Base-by-base conservation (phyloP, 257 asterid genomes). In the Capsicum chinense region DNA sequence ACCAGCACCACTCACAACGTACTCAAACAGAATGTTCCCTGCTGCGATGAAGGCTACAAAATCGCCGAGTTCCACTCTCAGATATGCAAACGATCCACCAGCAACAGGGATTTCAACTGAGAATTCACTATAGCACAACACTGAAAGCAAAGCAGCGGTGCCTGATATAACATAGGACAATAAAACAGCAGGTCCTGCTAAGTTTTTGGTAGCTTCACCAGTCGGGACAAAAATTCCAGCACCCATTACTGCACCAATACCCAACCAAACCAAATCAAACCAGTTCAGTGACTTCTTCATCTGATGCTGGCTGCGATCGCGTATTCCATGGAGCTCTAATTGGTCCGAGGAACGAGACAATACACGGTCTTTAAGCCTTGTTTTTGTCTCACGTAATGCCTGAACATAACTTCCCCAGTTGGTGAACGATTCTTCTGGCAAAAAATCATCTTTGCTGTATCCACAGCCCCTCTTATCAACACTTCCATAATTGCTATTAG, bases 181-280 rank as follows among this genome's bases (percentile, higher is more conserved):
- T 44, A 84, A 82, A 50, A 88, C 86, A 35, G 90, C 89, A 5
- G 89, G 88, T 37, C 90, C 90, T 15, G 89, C 89, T 44, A 81
- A 79, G 7, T 73, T 83, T 37, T 83, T 84, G 2, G 90, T 88
- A 35, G 85, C 90, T 82, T 81, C 86, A 57, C 89, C 90, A 9
- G 89, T 88, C 10, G 86, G 79, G n/a, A 88, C 90, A 47, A 88
- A 88, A 39, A 88, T 82, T 15, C 89, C 89, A 39, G 89, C 90
- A 68, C 90, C 88, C 84, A 88, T 88, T 47, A 88, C 88, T n/a
- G 90, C 79, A 16, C 90, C 90, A 19, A 88, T 68, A 33, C 89
- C 90, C 64, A 88, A 86, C 90, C 89, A 88, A 57, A 88, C 71
- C 48, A 88, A 85, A 84, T 88, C 90, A 83, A 86, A 88, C 90